Evolutionary conservation across 1,139 yeast species (phyloP).

Genomic region (Hyphopichia buzzinii): DNA sequence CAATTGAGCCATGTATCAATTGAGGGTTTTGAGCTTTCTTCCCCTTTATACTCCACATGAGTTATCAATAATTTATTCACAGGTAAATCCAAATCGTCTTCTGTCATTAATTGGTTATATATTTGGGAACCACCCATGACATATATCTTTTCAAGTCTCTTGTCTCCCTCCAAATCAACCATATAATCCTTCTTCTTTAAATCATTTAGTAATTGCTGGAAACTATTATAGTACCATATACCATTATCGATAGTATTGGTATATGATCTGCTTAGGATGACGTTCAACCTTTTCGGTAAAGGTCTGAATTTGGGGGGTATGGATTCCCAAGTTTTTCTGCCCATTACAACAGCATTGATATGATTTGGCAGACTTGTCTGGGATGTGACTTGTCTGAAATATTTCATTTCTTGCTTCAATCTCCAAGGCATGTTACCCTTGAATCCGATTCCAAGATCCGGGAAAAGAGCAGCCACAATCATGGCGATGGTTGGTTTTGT

Average conservation of each 20-base stretch:
- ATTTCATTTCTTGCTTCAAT: conserved; percentile 78
- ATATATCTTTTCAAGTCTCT: conserved; percentile 55
- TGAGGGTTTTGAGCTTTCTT: conserved; percentile 32
- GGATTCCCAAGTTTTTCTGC: conserved; percentile 94
- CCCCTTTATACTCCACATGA: conserved; percentile 46
- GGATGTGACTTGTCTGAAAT: conserved; percentile 73
- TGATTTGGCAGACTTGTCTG: conserved; percentile 25
- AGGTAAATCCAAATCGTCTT: conserved; percentile 20
- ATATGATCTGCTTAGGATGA: conserved; percentile 61
- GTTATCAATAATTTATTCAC: conserved; percentile 71
- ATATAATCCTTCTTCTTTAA: conserved; percentile 11
- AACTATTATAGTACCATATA: conserved; percentile 12
- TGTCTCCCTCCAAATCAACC: conserved; percentile 10
- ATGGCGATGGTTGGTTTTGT: conserved; percentile 44
- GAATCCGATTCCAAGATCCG: conserved; percentile 80
- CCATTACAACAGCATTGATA: conserved; percentile 88
- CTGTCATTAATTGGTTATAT: conserved; percentile 54
- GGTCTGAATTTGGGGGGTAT: conserved; percentile 87
- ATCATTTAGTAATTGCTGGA: conserved; percentile 9
- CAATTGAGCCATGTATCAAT: conserved; percentile 65
- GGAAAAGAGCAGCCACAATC: conserved; percentile 83
- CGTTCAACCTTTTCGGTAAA: conserved; percentile 68
- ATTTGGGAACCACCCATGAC: conserved; percentile 94
- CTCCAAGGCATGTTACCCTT: conserved; percentile 89
- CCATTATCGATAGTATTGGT: conserved; percentile 14